Evolutionary conservation across 1,284 basidiomycete genomes (phyloP).

Genomic region (Thelephora terrestris): DNA sequence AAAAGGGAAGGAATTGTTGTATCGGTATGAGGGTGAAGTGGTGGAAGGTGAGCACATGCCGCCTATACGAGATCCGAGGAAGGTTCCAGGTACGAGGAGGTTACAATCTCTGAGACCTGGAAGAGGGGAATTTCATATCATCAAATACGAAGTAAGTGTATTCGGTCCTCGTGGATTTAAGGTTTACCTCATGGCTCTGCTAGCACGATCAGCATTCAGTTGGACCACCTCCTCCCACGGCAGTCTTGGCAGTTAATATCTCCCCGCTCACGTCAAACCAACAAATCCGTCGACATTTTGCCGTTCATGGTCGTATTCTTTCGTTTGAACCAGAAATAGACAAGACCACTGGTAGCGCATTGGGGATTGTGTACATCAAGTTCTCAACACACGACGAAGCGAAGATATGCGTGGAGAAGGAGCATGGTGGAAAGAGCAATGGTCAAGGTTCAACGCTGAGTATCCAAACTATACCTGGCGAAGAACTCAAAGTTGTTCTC

Average conservation of each 20-base stretch:
- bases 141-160: slow-evolving; percentile 53
- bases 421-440: slow-evolving; percentile 41
- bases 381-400: slow-evolving; percentile 56
- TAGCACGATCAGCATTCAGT: slow-evolving; percentile 74
- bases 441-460: slow-evolving; percentile 24
- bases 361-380: slow-evolving; percentile 77
- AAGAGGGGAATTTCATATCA: slow-evolving; percentile 36
- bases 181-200: slow-evolving; percentile 6
- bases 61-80: slow-evolving; percentile 47
- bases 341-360: slow-evolving; percentile 66
- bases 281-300: slow-evolving; percentile 62
- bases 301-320: slow-evolving; percentile 54
- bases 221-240: slow-evolving; percentile 66
- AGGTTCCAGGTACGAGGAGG: slow-evolving; percentile 29
- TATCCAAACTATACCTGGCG: slow-evolving; percentile 15
- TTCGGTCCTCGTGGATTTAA: slow-evolving; percentile 1
- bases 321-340: slow-evolving; percentile 79
- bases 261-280: slow-evolving; percentile 62
- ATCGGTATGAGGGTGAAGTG: slow-evolving; percentile 47
- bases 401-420: slow-evolving; percentile 48
- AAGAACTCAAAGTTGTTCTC: slow-evolving; percentile 23
- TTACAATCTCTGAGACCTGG: slow-evolving; percentile 23
- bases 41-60: slow-evolving; percentile 36
- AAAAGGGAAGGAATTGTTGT: slow-evolving; percentile 49
- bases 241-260: slow-evolving; percentile 67